Conservation (phyloP, 2,329 filamentous ascomycete genomes). For the Didymella segeticola region DNA sequence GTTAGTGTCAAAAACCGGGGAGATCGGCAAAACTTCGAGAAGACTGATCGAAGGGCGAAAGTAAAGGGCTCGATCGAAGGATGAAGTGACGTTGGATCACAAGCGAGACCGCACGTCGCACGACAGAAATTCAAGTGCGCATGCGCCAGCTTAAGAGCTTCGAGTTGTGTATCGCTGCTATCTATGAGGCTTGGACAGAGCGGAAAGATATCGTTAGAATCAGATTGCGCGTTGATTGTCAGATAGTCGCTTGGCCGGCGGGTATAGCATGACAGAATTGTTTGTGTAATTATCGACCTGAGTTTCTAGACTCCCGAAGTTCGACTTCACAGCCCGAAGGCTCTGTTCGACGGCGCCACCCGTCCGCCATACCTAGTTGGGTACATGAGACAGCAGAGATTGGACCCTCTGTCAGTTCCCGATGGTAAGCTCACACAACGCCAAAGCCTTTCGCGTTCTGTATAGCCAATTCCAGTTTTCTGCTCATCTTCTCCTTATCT, state of each 20-base stretch:
- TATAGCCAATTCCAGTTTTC: slow-evolving; percentile 77
- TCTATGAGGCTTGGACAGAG: slow-evolving; percentile 2
- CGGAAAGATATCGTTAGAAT: slow-evolving; percentile 7
- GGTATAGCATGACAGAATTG: slow-evolving; percentile 3
- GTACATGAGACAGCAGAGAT: background rate
- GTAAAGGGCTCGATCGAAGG: background rate
- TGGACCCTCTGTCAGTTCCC: slow-evolving; percentile 7
- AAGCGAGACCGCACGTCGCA: background rate
- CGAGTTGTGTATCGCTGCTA: slow-evolving; percentile 1
- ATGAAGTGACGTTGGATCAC: background rate
- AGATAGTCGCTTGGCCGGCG: slow-evolving; percentile 8
- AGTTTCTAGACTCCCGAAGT: background rate
- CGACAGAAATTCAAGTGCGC: background rate
- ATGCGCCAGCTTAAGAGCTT: slow-evolving; percentile 6
- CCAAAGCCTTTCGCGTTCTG: slow-evolving; percentile 8
- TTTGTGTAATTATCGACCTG: slow-evolving; percentile 9
- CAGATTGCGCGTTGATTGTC: slow-evolving; percentile 5
- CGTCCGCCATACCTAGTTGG: background rate
- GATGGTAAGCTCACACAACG: slow-evolving; percentile 64
- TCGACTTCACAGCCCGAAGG: background rate
- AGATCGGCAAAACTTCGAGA: slow-evolving; percentile 21
- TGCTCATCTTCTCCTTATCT: slow-evolving; percentile 70
- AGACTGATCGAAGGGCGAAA: slow-evolving; percentile 10
- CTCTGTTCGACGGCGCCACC: slow-evolving; percentile 15
- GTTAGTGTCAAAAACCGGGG: slow-evolving; percentile 6